Percentiles rank a stretch among this genome's conserved stretches.
Conservation (phyloP, 495 filamentous ascomycete genomes). For the Talaromyces ruber region DNA sequence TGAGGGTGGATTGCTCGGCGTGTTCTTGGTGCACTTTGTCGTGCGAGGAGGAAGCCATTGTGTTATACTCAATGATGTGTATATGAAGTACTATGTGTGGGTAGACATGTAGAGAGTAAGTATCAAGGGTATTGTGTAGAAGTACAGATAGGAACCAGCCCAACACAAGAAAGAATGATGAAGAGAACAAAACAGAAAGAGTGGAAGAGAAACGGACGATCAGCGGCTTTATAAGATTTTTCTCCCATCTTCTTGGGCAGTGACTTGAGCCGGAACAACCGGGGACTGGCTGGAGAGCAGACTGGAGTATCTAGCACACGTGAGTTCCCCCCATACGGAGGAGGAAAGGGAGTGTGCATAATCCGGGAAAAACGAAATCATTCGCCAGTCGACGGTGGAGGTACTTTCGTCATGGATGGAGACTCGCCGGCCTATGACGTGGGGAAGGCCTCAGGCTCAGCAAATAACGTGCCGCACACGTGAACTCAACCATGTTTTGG, state of each 20-base stretch:
- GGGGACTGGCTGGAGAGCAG: background rate
- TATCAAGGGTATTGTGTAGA: background rate
- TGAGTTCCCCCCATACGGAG: background rate
- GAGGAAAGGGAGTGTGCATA: background rate
- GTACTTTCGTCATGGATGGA: background rate
- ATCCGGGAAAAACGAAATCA: background rate
- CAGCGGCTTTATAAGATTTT: background rate
- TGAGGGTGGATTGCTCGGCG: background rate
- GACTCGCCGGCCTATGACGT: background rate
- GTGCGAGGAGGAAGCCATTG: background rate
- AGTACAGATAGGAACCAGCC: background rate
- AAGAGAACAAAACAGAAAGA: background rate
- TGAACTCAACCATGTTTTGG: background rate
- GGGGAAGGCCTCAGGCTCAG: background rate
- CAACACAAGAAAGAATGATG: background rate
- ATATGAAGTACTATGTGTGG: background rate
- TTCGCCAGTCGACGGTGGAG: background rate
- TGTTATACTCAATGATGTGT: background rate
- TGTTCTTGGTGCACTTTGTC: conserved; percentile 6
- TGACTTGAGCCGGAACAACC: background rate
- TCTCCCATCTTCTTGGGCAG: background rate
- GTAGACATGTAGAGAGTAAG: background rate
- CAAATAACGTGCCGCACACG: background rate
- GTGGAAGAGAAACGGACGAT: background rate
- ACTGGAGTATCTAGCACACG: background rate